A percentile compares a stretch with the other conserved stretches of the same genome.
These are phyloP conservation scores for Raphanus raphanistrum DNA, from an alignment of 345 rosid genomes.

Conservation along the genomic window DNA sequence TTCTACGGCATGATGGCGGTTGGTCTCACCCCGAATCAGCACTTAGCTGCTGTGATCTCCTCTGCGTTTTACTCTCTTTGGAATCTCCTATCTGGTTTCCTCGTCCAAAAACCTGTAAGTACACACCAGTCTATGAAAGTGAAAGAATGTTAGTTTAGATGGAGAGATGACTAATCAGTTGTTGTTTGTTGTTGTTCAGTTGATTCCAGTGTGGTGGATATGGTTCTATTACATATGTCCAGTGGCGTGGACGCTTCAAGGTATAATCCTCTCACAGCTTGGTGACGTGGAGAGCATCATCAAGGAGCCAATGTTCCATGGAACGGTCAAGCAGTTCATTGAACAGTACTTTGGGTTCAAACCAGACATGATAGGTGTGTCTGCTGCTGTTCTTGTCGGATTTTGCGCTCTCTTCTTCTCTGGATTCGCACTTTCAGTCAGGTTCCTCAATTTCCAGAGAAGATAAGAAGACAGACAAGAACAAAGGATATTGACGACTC, in stretches of 20 bases:
- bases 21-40: conserved; percentile 79
- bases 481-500: neutral
- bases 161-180: neutral
- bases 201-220: conserved; percentile 89
- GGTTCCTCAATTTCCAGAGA: conserved; percentile 75
- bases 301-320: conserved; percentile 51
- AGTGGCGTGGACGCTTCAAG: conserved; percentile 81
- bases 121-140: conserved; percentile 11
- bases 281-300: conserved; percentile 72
- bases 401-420: conserved; percentile 67
- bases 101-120: conserved; percentile 75
- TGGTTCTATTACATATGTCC: conserved; percentile 92
- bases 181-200: conserved; percentile 38
- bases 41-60: conserved; percentile 78
- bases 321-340: conserved; percentile 65
- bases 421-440: conserved; percentile 60
- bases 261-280: conserved; percentile 73
- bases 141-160: neutral
- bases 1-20: conserved; percentile 94
- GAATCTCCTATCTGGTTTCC: conserved; percentile 91
- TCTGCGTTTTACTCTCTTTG: conserved; percentile 90
- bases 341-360: conserved; percentile 49
- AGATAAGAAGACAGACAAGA: conserved; percentile 41
- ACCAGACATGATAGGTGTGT: conserved; percentile 49
- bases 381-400: conserved; percentile 53